Percentiles rank a stretch among this genome's conserved stretches.
Conservation (phyloP, 78 protist genomes). For the Diacronema lutheri region DNA sequence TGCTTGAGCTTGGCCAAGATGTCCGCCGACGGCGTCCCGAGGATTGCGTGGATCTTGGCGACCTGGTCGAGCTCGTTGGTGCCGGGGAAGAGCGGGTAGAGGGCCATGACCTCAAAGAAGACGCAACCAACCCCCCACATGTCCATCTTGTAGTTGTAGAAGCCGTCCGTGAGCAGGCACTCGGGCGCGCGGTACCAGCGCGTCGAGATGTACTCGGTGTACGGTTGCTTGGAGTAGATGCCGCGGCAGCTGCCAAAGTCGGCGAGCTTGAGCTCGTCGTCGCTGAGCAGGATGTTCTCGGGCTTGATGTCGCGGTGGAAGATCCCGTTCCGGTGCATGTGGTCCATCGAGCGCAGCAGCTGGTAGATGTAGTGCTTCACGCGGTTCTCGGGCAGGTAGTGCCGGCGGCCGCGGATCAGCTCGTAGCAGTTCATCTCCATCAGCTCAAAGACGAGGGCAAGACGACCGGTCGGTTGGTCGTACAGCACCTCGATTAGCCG, state of each 20-base stretch:
- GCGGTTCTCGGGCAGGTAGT: constrained; percentile 51
- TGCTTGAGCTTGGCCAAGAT: constrained; percentile 56
- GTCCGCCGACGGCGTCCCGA: constrained; percentile 80
- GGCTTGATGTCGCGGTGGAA: constrained; percentile 94
- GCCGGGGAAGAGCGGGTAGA: constrained; percentile 91
- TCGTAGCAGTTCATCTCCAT: constrained; percentile 89
- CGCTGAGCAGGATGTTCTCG: constrained; percentile 79
- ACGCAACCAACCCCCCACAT: constrained; percentile 83
- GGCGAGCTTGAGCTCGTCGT: constrained; percentile 74
- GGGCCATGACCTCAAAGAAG: constrained; percentile 50
- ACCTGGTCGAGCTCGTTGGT: constrained; percentile 90
- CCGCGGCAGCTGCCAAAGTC: constrained; percentile 89
- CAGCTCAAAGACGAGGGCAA: constrained; percentile 87
- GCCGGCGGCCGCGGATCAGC: constrained; percentile 66
- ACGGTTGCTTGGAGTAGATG: constrained; percentile 82
- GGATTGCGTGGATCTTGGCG: constrained; percentile 73
- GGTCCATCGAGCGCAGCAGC: constrained; percentile 72
- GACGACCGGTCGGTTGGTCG: constrained; percentile 53
- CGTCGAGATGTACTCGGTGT: constrained; percentile 89
- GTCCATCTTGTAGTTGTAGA: constrained; percentile 88
- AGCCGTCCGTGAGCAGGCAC: constrained; percentile 87
- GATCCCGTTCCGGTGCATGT: constrained; percentile 80
- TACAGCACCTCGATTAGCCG: constrained; percentile 75
- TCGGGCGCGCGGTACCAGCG: constrained; percentile 91
- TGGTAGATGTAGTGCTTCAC: constrained; percentile 67